A percentile compares a stretch with the other conserved stretches of the same genome.
Conservation (phyloP, 2,329 filamentous ascomycete species). For the Aureobasidium mangrovei region DNA sequence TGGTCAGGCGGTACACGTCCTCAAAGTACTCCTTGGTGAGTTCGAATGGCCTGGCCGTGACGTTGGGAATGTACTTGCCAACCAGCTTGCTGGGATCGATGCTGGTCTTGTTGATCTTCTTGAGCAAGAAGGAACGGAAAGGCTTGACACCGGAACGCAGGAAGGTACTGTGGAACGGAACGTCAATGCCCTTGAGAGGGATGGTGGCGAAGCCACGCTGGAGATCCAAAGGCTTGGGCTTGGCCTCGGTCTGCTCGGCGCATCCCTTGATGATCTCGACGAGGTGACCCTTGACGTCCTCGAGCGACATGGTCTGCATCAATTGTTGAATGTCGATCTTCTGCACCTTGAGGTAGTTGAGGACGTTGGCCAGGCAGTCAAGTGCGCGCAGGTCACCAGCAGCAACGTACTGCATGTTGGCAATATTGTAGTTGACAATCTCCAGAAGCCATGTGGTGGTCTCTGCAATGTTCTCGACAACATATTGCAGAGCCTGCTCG, state of each 20-base stretch:
- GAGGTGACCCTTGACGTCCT: slow-evolving; percentile 84
- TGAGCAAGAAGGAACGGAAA: slow-evolving; percentile 94
- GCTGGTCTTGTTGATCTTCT: slow-evolving; percentile 99
- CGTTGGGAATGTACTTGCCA: slow-evolving; percentile 98
- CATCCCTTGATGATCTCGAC: slow-evolving; percentile 85
- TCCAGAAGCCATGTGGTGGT: slow-evolving; percentile 92
- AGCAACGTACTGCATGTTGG: slow-evolving; percentile 62
- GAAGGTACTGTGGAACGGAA: slow-evolving; percentile 99
- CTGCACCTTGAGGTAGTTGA: slow-evolving; percentile 92
- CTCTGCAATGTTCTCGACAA: slow-evolving; percentile 90
- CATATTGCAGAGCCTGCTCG: slow-evolving; percentile 92
- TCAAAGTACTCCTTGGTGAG: slow-evolving; percentile 99
- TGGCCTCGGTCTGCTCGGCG: slow-evolving; percentile 76
- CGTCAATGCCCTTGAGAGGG: slow-evolving; percentile 92
- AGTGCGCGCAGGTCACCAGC: slow-evolving; percentile 59
- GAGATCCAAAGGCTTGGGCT: slow-evolving; percentile 79
- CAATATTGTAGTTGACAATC: slow-evolving; percentile 91
- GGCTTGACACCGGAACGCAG: slow-evolving; percentile 96
- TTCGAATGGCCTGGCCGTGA: slow-evolving; percentile 91
- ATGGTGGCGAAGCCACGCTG: slow-evolving; percentile 96
- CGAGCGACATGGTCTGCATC: slow-evolving; percentile 74
- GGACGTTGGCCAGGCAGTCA: slow-evolving; percentile 63
- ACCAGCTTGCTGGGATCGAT: slow-evolving; percentile 95
- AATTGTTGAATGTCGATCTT: slow-evolving; percentile 95
- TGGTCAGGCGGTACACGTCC: slow-evolving; percentile 92